A percentile compares a stretch with the other conserved stretches of the same genome.
Evolutionary conservation across 2,329 filamentous ascomycete genomes (phyloP).

Genomic region (Nemania diffusa): DNA sequence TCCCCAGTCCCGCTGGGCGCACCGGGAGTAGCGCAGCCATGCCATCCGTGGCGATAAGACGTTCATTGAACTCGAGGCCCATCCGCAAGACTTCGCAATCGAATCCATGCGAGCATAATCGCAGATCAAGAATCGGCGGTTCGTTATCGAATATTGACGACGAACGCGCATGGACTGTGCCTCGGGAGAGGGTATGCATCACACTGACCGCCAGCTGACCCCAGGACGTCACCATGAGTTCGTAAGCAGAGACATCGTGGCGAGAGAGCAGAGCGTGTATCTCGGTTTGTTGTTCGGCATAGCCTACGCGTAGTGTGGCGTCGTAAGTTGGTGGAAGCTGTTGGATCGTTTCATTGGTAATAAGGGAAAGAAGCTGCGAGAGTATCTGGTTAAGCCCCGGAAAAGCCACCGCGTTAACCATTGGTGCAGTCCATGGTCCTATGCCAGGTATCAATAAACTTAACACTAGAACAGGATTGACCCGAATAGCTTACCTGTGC

Average conservation of each 20-base stretch:
- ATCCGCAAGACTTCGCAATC: constrained; percentile 50
- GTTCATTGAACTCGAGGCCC: constrained; percentile 43
- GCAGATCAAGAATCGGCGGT: constrained; percentile 55
- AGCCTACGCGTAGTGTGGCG: constrained; percentile 41
- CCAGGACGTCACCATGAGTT: constrained; percentile 49
- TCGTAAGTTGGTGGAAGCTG: constrained; percentile 43
- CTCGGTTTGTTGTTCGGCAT: constrained; percentile 40
- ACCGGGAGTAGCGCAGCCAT: constrained; percentile 44
- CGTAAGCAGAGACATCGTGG: constrained; percentile 41
- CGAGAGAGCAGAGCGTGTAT: constrained; percentile 41
- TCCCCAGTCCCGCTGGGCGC: constrained; percentile 38
- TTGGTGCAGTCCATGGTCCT: constrained; percentile 46
- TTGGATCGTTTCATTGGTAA: constrained; percentile 19
- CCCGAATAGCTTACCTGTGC: constrained; percentile 38
- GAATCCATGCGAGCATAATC: constrained; percentile 56
- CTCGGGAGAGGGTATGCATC: constrained; percentile 58
- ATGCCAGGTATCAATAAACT: constrained; percentile 21
- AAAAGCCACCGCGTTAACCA: constrained; percentile 48
- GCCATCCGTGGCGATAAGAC: constrained; percentile 41
- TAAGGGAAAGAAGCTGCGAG: constrained; percentile 32
- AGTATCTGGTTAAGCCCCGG: constrained; percentile 41
- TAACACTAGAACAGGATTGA: background rate
- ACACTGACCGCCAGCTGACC: constrained; percentile 47
- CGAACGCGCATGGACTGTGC: constrained; percentile 54
- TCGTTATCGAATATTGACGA: constrained; percentile 50